Base-by-base conservation (phyloP, 495 filamentous ascomycete species). In the Rusavskia elegans region DNA sequence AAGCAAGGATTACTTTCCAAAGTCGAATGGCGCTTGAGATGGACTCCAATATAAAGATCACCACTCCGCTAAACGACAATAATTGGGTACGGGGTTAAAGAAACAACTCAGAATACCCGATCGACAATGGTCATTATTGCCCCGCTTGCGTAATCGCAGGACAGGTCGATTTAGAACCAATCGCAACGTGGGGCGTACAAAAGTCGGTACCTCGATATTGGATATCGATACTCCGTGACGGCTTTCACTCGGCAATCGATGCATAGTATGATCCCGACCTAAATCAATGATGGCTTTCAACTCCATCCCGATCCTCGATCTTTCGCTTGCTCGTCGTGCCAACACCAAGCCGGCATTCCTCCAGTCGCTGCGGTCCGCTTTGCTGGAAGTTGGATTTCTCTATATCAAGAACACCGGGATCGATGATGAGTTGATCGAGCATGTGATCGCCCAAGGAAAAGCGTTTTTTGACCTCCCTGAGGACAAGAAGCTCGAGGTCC, bases 351-450 rank as follows among this genome's bases (percentile, higher is more conserved):
- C 82, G 1, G 60, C 55, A 8, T 96, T 95, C 63, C 71, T 97
- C 0, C 66, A 74, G 0, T 65, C 81, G 11, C 74, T 97, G 14
- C 83, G 83, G 19, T 71, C 85, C 59, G 87, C 89, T 0, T 71
- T 97, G 29, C 76, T 97, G 60, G 84, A 90, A 66, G 87, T 95
- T 32, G 92, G 92, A 5, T 96, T 98, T 62, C 71, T 96, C 51
- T 98, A 98, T 59, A 77, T 98, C 49, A 80, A 79, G 56, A 89
- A 96, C 61, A 81, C 85, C 1, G 86, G 87, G 4, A 79, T 96
- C 41, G 68, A 83, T 14, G 69, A 81, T 11, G 63, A 76, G 29
- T 64, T 92, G 30, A 80, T 84, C 59, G 59, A 77, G 27, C 64
- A 75, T n/a, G 84, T 95, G 16, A 80, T 84, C 44, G 52, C 71